Evolutionary conservation across 129 eudicot genomes (phyloP).

Genomic region (Tagetes erecta): DNA sequence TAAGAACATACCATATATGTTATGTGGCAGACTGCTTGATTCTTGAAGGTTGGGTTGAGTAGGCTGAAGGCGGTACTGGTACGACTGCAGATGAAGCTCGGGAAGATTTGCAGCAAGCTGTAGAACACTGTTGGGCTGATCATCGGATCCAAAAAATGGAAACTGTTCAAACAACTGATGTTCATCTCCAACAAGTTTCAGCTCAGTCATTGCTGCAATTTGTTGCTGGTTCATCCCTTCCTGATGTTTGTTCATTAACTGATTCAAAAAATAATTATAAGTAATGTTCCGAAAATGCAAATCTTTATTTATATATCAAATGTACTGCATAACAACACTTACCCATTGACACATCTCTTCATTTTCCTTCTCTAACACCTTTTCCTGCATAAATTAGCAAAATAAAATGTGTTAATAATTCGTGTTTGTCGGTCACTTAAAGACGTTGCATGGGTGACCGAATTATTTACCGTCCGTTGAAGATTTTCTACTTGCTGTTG

Average conservation of each 20-base stretch:
- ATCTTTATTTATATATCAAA: background rate
- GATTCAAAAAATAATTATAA: background rate
- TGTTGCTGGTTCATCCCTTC: slow-evolving; percentile 49
- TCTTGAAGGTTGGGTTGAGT: slow-evolving; percentile 76
- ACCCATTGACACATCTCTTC: slow-evolving; percentile 86
- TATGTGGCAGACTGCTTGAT: slow-evolving; percentile 28
- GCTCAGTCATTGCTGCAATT: slow-evolving; percentile 50
- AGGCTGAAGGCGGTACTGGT: slow-evolving; percentile 62
- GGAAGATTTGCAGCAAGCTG: slow-evolving; percentile 48
- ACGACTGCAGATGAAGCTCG: slow-evolving; percentile 37
- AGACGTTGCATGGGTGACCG: too few species aligned
- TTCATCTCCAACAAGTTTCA: slow-evolving; percentile 50
- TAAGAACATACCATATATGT: slow-evolving; percentile 34
- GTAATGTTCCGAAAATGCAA: background rate
- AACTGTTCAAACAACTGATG: slow-evolving; percentile 53
- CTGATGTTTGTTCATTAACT: slow-evolving; percentile 72
- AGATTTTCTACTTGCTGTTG: slow-evolving; percentile 91
- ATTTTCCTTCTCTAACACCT: slow-evolving; percentile 74
- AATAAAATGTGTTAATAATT: background rate
- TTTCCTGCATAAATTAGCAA: slow-evolving; percentile 48
- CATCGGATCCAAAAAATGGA: slow-evolving; percentile 59
- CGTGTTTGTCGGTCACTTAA: background rate
- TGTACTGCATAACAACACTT: slow-evolving; percentile 8
- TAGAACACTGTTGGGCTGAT: slow-evolving; percentile 44
- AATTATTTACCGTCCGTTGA: slow-evolving; percentile 60